Conservation (phyloP, 768 basidiomycete species). For the Mycena olivaceomarginata region DNA sequence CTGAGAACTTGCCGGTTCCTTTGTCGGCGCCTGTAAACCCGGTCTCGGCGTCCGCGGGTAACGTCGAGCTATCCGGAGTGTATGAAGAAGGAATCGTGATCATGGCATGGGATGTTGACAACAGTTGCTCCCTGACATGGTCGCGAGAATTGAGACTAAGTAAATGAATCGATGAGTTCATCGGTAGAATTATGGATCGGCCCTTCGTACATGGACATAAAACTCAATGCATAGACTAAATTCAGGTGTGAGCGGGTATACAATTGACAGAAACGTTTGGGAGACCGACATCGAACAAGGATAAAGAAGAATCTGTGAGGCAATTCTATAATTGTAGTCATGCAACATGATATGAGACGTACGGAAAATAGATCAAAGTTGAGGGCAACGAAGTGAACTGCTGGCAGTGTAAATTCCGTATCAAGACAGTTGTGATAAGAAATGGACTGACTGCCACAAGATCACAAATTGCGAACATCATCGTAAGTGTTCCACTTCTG, state of each 20-base stretch:
- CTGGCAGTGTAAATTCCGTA: neutral
- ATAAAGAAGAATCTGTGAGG: conserved; percentile 6
- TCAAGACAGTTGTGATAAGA: neutral
- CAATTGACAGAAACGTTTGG: neutral
- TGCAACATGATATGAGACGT: conserved; percentile 11
- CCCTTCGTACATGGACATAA: conserved; percentile 22
- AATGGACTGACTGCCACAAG: neutral
- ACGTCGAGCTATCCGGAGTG: conserved; percentile 9
- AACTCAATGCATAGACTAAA: conserved; percentile 21
- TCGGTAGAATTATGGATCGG: neutral
- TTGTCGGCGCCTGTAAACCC: neutral
- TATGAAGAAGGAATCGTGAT: conserved; percentile 20
- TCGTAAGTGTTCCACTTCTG: conserved; percentile 7
- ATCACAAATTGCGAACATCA: conserved; percentile 14
- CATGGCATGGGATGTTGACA: conserved; percentile 24
- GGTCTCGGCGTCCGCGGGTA: conserved; percentile 19
- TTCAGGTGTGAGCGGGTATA: neutral
- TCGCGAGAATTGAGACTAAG: conserved; percentile 25
- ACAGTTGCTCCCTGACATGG: conserved; percentile 24
- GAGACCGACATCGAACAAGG: conserved; percentile 21
- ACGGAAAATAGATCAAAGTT: conserved; percentile 8
- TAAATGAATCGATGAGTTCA: conserved; percentile 8
- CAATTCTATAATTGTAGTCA: conserved; percentile 1
- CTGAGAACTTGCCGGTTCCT: conserved; percentile 15
- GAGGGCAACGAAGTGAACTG: conserved; percentile 1